A percentile compares a stretch with the other conserved stretches of the same genome.
These are phyloP conservation scores for Metroxylon sagu DNA, from an alignment of 176 grass and related monocot genomes.

Conservation along the genomic window DNA sequence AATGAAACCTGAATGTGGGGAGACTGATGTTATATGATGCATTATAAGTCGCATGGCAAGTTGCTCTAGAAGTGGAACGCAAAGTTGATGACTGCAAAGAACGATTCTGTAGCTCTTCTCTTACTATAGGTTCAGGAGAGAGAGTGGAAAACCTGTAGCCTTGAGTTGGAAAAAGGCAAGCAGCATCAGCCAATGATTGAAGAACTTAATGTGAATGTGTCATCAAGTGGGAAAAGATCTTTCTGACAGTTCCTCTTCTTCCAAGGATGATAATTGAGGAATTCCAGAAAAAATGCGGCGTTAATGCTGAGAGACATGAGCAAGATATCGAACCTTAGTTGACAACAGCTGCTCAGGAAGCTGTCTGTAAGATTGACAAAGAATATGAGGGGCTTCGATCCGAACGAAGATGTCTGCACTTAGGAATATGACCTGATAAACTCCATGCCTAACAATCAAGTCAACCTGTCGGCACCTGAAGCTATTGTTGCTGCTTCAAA, in stretches of 20 bases:
- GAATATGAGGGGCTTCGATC: slow-evolving; percentile 41
- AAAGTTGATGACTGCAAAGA: slow-evolving; percentile 72
- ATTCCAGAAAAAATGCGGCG: slow-evolving; percentile 42
- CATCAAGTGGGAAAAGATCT: slow-evolving; percentile 12
- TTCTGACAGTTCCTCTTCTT: slow-evolving; percentile 44
- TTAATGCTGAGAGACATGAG: slow-evolving; percentile 29
- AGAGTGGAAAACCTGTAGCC: slow-evolving; percentile 19
- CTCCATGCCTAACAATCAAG: slow-evolving; percentile 20
- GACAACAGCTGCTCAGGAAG: background rate
- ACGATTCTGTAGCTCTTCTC: slow-evolving; percentile 40
- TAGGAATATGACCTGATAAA: slow-evolving; percentile 27
- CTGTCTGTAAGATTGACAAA: background rate
- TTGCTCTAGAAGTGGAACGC: slow-evolving; percentile 58
- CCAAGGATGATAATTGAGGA: slow-evolving; percentile 31
- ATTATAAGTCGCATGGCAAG: slow-evolving; percentile 53
- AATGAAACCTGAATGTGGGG: slow-evolving; percentile 22
- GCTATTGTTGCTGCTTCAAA: no score
- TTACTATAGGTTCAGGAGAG: slow-evolving; percentile 40
- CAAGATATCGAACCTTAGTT: background rate
- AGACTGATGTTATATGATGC: slow-evolving; percentile 35
- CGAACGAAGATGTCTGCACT: slow-evolving; percentile 38
- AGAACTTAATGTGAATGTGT: slow-evolving; percentile 33
- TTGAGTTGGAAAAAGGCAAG: slow-evolving; percentile 24
- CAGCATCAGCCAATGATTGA: slow-evolving; percentile 18
- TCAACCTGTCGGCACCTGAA: no score